These are phyloP conservation scores for Cytospora piceae DNA, from an alignment of 2,329 filamentous ascomycete genomes.

Conservation along the genomic window DNA sequence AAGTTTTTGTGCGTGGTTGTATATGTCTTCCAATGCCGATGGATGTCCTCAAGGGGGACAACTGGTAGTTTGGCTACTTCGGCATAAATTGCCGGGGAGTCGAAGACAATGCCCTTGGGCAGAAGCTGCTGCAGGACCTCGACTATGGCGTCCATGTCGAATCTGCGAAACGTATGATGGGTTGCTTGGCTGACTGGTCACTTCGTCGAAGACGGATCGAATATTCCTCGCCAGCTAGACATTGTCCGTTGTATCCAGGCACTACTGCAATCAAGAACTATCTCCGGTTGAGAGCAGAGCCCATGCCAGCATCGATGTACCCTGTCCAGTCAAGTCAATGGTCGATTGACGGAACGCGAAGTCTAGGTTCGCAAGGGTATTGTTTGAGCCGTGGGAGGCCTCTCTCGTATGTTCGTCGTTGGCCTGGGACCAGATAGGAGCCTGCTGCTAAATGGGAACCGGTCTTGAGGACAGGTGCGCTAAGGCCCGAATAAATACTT, in stretches of 20 bases:
- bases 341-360: neutral
- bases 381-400: neutral
- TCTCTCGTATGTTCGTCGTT: neutral
- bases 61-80: conserved; percentile 57
- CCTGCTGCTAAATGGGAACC: neutral
- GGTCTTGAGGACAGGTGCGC: neutral
- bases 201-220: conserved; percentile 20
- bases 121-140: conserved; percentile 49
- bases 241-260: conserved; percentile 22
- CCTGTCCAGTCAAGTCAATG: neutral
- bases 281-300: neutral
- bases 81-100: conserved; percentile 55
- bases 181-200: conserved; percentile 10
- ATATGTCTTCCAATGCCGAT: conserved; percentile 63
- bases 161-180: conserved; percentile 3
- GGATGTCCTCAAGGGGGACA: conserved; percentile 57
- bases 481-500: conserved; percentile 12
- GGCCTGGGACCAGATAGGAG: neutral
- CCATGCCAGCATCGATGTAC: conserved; percentile 9
- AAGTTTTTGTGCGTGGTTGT: conserved; percentile 62
- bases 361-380: neutral
- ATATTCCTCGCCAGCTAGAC: conserved; percentile 13
- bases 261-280: neutral
- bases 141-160: conserved; percentile 26
- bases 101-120: conserved; percentile 62